Evolutionary conservation across 2,329 filamentous ascomycete genomes (phyloP), one percentile per base, ranked within the genome.

Genomic region (Aspergillus jensenii): DNA sequence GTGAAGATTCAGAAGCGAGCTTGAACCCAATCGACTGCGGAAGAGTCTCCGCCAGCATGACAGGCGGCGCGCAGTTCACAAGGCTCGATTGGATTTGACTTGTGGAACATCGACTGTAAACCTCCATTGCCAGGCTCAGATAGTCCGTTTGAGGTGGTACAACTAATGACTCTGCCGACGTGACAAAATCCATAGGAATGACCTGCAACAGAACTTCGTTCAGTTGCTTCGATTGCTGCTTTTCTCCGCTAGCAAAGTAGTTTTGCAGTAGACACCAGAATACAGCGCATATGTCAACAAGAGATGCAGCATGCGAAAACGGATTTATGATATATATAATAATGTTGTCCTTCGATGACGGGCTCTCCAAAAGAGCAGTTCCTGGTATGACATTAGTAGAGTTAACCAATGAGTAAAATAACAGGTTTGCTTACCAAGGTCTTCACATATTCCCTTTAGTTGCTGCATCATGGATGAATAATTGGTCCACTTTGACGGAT

Each of bases 291-390:
- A 86, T 75, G 59, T 84, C 80, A 70, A 60, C 78, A 21, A 77
- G 64, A 35, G 79, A 78, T 17, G 77, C 74, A 21, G 77, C 71
- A 48, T 75, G 71, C 5, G 73, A 67, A 57, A 85, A 86, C 1
- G 84, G 82, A 63, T 85, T 82, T 50, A 87, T 68, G 56, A 87
- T 81, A 66, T 86, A 87, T 47, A 87, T 75, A 35, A 87, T 80
- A 45, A 83, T 75, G 60, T 76, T 82, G 14, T 76, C 71, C 9
- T 67, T 68, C 33, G 62, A 68, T 12, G 69, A 64, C 15, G 74
- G 60, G 27, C 68, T 62, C 39, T 71, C 70, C 2, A 73, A 66
- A 23, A 79, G 65, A 49, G 72, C 68, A 14, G 60, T 65, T 19
- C 74, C 77, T 76, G 31, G n/a, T 23, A 31, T 31, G 37, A 44